Base-by-base conservation (phyloP, 495 filamentous ascomycete genomes). In the Neurospora hispaniola region DNA sequence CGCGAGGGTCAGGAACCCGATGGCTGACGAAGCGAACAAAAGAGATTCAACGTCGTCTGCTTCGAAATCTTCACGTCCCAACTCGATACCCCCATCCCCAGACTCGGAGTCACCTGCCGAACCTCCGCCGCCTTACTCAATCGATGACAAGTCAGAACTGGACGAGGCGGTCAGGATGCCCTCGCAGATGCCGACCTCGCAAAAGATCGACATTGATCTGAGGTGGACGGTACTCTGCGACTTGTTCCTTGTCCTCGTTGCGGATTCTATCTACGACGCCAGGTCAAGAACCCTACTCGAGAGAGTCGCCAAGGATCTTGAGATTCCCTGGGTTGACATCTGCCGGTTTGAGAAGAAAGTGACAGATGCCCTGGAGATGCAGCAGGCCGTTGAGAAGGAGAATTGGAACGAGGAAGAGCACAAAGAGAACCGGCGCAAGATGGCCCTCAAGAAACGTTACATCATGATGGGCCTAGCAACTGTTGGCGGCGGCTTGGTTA, bases 171-270 rank as follows among this genome's bases (percentile, higher is more conserved):
- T 97, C 16, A 89, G 88, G 73, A 93, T 88, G 7, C 93, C 93
- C 4, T 92, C 92, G 12, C 89, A 97, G 78, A 86, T 99, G 74
- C 91, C 92, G 0, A 89, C 86, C 1, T 92, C 91, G 10, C 86
- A 90, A 42, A 94, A 92, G 73, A 92, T 99, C 71, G 94, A 98
- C 76, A 97, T 99, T 70, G 96, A 99, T 79, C 85, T 99, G 71
- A 90, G 96, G 43, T 99, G 96, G 96, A 99, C 96, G 0, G 91
- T 98, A 10, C 90, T 99, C 6, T 99, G 96, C 80, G 96, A 99
- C 79, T 84, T 99, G 16, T 99, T 99, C 80, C 88, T 99, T 20
- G 89, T 97, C 7, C 87, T 99, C 31, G 94, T 98, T 76, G 91
- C 96, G n/a, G 94, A 98, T 80, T 94, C 93, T 3, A 85, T 91